Evolutionary conservation across 768 basidiomycete species (phyloP).

Genomic region (Phanerodontia chrysosporium): DNA sequence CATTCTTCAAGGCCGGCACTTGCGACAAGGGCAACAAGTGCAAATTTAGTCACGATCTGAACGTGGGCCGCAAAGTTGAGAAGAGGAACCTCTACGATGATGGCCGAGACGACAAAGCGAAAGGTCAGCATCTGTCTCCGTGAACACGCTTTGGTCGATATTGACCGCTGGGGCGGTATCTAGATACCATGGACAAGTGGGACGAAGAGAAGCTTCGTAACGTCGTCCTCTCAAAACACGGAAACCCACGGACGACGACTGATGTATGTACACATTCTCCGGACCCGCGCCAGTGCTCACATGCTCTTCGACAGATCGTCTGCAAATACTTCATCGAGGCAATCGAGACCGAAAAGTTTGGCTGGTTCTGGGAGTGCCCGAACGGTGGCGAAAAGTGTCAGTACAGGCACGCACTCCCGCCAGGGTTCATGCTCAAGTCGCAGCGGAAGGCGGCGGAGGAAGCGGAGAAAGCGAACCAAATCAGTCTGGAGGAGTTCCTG

Average conservation of each 20-base stretch:
- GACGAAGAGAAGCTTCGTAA: constrained; percentile 88
- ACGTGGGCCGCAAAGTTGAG: constrained; percentile 87
- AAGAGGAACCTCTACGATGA: constrained; percentile 97
- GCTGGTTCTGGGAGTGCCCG: constrained; percentile 97
- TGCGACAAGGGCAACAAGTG: constrained; percentile 96
- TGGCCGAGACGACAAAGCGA: constrained; percentile 71
- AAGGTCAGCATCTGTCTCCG: constrained; percentile 46
- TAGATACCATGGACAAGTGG: constrained; percentile 98
- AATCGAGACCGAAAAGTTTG: constrained; percentile 89
- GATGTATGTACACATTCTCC: constrained; percentile 50
- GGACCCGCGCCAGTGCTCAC: neutral
- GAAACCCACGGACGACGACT: constrained; percentile 88
- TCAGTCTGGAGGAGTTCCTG: constrained; percentile 94
- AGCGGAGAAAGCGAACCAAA: constrained; percentile 81
- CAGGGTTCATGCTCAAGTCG: constrained; percentile 92
- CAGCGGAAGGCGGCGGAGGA: constrained; percentile 91
- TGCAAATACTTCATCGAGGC: constrained; percentile 98
- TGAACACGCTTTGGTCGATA: neutral
- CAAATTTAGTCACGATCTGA: constrained; percentile 93
- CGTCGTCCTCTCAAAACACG: constrained; percentile 85
- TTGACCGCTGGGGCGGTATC: neutral
- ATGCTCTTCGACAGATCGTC: constrained; percentile 62
- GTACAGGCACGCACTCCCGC: constrained; percentile 92
- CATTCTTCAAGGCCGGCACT: constrained; percentile 84
- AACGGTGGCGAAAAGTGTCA: constrained; percentile 86